Base-by-base conservation (phyloP, 768 basidiomycete genomes). In the Lepiota venenata region DNA sequence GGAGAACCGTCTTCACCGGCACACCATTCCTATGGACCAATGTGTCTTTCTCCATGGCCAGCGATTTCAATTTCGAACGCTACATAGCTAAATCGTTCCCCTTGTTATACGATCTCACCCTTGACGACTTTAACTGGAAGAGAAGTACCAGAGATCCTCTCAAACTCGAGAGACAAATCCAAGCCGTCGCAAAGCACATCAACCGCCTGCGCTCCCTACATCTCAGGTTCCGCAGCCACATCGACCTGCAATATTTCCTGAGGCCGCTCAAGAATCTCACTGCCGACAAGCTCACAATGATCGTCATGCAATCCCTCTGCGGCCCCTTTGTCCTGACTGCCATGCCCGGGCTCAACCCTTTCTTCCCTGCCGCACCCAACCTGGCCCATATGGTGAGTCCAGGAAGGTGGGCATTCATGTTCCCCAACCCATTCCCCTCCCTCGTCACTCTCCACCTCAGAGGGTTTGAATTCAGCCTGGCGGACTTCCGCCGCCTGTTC, bases 11-110 rank as follows among this genome's bases (percentile, higher is more conserved):
- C 5, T 63, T 63, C 12, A 15, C 68, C 12, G 39, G 48, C 21
- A 47, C 63, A 12, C 71, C 70, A 1, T 52, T 48, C 10, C 54
- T 73, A 2, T 74, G 73, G 73, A 60, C 58, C 1, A 47, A 44
- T 6, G 66, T 71, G 35, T 35, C 52, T 9, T 27, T 69, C 15
- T 51, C 61, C 16, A 39, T 37, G 21, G 20, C 43, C 20, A 25
- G 40, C 10, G 36, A 57, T 4, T 52, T 64, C 22, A 27, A 57
- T 15, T 38, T 42, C 35, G 52, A 52, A 4, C 46, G 58, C n/a
- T 69, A 63, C 59, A 58, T 73, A 32, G 61, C 66, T 27, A 63
- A 66, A 27, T 73, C 71, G 0, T 69, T 39, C 59, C 47, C 20
- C 41, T 63, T 16, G 55, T 50, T 9, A 10, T 57, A 20, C 49